Conservation (phyloP, 2,329 filamentous ascomycete genomes). For the Aurifilum marmelostoma region DNA sequence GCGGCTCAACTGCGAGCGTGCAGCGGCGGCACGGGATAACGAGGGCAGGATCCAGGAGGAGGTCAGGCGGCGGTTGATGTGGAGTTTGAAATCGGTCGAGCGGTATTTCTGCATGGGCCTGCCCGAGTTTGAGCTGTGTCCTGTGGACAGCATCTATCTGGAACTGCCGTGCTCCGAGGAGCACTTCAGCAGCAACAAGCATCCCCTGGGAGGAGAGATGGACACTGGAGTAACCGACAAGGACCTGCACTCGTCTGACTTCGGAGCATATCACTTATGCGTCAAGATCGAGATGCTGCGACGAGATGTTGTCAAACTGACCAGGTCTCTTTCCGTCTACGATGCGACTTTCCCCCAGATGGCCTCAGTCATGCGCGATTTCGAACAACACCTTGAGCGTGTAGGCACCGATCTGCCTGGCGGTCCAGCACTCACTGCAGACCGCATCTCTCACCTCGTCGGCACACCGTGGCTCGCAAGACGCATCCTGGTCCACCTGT, state of each 20-base stretch:
- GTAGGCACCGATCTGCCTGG: conserved; percentile 20
- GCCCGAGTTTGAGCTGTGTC: conserved; percentile 50
- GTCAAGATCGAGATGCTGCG: conserved; percentile 33
- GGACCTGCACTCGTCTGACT: conserved; percentile 17
- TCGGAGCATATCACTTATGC: conserved; percentile 29
- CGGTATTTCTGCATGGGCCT: conserved; percentile 47
- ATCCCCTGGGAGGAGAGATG: background rate
- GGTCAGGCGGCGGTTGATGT: conserved; percentile 48
- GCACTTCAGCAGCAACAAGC: conserved; percentile 39
- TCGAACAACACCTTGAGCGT: conserved; percentile 25
- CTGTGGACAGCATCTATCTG: conserved; percentile 46
- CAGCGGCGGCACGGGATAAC: conserved; percentile 36
- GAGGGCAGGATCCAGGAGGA: conserved; percentile 45
- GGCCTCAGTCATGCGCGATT: conserved; percentile 22
- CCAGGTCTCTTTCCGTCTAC: conserved; percentile 22
- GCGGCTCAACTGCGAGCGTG: conserved; percentile 47
- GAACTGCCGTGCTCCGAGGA: conserved; percentile 48
- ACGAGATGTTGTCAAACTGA: conserved; percentile 31
- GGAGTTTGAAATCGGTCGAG: conserved; percentile 50
- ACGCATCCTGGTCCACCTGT: conserved; percentile 40
- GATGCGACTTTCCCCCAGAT: conserved; percentile 24
- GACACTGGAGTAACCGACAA: conserved; percentile 7
- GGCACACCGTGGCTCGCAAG: conserved; percentile 31
- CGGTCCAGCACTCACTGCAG: conserved; percentile 18
- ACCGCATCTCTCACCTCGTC: conserved; percentile 18